A percentile compares a stretch with the other conserved stretches of the same genome.
These are phyloP conservation scores for Trichoderma koningiopsis DNA, from an alignment of 2,329 filamentous ascomycete species.

Conservation along the genomic window DNA sequence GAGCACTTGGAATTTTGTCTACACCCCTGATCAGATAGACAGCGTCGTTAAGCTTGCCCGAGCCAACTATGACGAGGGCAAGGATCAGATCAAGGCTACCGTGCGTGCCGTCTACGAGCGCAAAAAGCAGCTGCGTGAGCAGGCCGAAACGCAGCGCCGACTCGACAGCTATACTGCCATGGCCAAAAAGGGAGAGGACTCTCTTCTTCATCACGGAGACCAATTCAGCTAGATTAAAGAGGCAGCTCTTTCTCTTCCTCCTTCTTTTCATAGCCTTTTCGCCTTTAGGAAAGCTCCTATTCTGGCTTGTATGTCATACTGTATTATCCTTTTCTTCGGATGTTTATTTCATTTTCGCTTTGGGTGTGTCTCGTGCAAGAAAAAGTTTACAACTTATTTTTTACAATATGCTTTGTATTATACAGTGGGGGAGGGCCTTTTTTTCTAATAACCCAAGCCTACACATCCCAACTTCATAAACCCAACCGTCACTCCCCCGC, in stretches of 20 bases:
- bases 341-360: neutral
- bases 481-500: neutral
- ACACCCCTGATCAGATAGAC: constrained; percentile 88
- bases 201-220: constrained; percentile 63
- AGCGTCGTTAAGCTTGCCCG: constrained; percentile 77
- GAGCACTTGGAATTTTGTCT: constrained; percentile 98
- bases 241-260: neutral
- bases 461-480: constrained; percentile 10
- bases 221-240: constrained; percentile 56
- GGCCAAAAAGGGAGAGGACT: constrained; percentile 53
- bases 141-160: constrained; percentile 48
- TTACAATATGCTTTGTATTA: constrained; percentile 43
- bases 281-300: neutral
- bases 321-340: constrained; percentile 7
- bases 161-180: constrained; percentile 49
- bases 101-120: constrained; percentile 90
- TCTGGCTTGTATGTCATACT: constrained; percentile 15
- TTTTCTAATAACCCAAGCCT: constrained; percentile 26
- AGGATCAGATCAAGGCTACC: constrained; percentile 73
- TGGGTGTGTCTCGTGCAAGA: constrained; percentile 5
- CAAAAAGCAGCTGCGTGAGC: constrained; percentile 71
- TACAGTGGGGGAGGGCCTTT: constrained; percentile 35
- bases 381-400: constrained; percentile 36
- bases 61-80: constrained; percentile 84
- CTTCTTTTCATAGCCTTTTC: neutral